Conservation (phyloP, 169 alveolate genomes). For the Perkinsus chesapeaki region DNA sequence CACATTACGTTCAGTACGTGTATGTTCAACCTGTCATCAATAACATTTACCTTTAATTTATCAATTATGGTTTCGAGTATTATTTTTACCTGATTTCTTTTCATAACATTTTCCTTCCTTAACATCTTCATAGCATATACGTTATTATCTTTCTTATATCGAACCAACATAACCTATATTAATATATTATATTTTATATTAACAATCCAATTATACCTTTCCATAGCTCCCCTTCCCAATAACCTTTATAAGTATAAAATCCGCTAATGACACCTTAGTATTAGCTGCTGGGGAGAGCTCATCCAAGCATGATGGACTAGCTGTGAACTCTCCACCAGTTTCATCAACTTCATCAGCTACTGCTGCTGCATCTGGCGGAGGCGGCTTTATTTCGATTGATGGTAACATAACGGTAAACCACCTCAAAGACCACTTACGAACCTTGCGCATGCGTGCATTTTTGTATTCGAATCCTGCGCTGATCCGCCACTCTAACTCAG, state of each 20-base stretch:
- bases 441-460: too few species aligned
- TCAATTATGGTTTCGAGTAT: neutral
- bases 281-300: too few species aligned
- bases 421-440: too few species aligned
- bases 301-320: too few species aligned
- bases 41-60: neutral
- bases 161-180: conserved; percentile 70
- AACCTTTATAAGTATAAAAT: conserved; percentile 46
- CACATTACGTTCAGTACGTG: conserved; percentile 65
- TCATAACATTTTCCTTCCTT: conserved; percentile 57
- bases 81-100: conserved; percentile 42
- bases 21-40: conserved; percentile 43
- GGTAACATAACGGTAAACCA: too few species aligned
- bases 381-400: too few species aligned
- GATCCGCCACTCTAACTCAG: too few species aligned
- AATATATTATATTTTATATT: neutral
- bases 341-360: too few species aligned
- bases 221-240: conserved; percentile 67
- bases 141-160: conserved; percentile 55
- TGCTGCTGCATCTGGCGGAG: too few species aligned
- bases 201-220: conserved; percentile 7
- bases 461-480: too few species aligned
- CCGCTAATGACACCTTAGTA: conserved; percentile 39
- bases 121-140: conserved; percentile 75
- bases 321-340: too few species aligned